Evolutionary conservation across 495 filamentous ascomycete genomes (phyloP).

Genomic region (Staphylotrichum tortipilum): DNA sequence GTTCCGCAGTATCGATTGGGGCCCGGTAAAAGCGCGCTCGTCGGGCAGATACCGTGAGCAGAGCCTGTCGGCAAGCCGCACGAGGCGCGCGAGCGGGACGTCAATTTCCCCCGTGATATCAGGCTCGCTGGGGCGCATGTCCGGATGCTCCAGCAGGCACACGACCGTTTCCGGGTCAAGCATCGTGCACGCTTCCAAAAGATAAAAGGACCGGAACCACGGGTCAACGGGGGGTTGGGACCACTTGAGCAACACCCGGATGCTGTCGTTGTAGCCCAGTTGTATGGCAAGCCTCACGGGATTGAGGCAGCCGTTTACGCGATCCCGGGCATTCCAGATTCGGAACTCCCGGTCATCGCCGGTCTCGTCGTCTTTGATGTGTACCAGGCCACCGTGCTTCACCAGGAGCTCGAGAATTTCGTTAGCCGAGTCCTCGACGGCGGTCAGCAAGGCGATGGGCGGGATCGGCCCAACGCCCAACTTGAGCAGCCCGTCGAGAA

Average conservation of each 20-base stretch:
- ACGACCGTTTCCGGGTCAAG: neutral
- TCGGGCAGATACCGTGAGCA: neutral
- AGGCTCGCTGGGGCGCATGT: neutral
- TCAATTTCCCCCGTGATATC: neutral
- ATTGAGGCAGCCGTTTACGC: neutral
- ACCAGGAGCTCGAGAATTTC: neutral
- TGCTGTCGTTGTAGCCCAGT: neutral
- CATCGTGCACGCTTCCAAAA: neutral
- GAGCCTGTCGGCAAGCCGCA: neutral
- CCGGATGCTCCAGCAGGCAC: slow-evolving; percentile 1
- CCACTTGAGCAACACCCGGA: neutral
- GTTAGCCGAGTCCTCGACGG: neutral
- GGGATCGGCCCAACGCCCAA: neutral
- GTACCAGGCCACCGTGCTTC: neutral
- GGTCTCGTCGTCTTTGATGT: neutral
- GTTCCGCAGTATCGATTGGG: neutral
- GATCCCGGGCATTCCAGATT: neutral
- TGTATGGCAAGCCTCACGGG: neutral
- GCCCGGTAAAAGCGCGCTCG: neutral
- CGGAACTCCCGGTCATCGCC: neutral
- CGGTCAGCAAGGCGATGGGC: neutral
- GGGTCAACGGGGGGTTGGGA: neutral
- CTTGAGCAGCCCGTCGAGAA: neutral
- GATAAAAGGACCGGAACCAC: neutral
- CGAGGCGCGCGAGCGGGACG: neutral